Percentiles rank a stretch among this genome's conserved stretches.
Evolutionary conservation across 441 rosid species (phyloP).

Genomic region (Cnidoscolus chayamansa): DNA sequence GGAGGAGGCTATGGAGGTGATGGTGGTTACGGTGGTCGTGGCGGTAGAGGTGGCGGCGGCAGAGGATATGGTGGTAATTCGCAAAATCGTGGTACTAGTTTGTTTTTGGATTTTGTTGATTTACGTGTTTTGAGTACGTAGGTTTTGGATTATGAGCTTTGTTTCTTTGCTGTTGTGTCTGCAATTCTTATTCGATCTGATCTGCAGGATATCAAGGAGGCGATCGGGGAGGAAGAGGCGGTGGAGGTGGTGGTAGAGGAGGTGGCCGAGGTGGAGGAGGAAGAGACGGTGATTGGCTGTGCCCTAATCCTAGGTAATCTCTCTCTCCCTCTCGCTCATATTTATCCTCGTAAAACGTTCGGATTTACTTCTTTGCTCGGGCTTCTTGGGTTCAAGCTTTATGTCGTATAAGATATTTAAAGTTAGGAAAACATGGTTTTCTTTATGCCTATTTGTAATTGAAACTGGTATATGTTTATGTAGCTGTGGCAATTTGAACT

Average conservation of each 20-base stretch:
- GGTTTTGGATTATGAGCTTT: background rate
- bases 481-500: slow-evolving; percentile 94
- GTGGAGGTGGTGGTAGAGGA: slow-evolving; percentile 46
- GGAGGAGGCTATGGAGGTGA: slow-evolving; percentile 36
- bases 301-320: slow-evolving; percentile 76
- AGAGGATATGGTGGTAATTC: slow-evolving; percentile 47
- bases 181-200: slow-evolving; percentile 20
- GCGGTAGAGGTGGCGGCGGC: slow-evolving; percentile 38
- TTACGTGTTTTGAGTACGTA: slow-evolving; percentile 2
- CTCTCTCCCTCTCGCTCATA: background rate
- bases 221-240: slow-evolving; percentile 73
- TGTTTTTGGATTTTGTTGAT: background rate
- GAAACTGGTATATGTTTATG: slow-evolving; percentile 29
- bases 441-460: slow-evolving; percentile 8
- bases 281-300: slow-evolving; percentile 92
- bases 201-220: slow-evolving; percentile 54
- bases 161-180: background rate
- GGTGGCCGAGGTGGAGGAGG: slow-evolving; percentile 83
- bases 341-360: background rate
- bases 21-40: slow-evolving; percentile 28
- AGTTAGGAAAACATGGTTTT: background rate
- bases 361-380: background rate
- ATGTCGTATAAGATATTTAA: background rate
- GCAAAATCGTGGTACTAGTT: slow-evolving; percentile 55
- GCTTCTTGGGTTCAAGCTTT: background rate